Conservation (phyloP, 2,329 filamentous ascomycete species). For the Diaporthe nobilis region DNA sequence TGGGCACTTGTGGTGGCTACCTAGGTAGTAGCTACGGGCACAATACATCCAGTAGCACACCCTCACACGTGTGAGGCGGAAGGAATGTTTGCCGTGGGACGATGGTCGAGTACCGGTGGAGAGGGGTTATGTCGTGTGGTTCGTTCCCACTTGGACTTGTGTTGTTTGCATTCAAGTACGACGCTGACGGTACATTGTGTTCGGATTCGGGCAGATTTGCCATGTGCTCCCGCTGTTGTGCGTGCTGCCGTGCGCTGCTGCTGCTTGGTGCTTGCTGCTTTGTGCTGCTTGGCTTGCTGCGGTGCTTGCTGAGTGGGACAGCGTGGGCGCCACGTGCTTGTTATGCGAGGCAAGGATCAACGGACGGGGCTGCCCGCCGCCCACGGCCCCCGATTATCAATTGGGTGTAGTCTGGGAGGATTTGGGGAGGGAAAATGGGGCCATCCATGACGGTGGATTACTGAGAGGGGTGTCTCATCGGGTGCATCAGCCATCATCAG, state of each 20-base stretch:
- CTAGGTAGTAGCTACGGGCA: background rate
- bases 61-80: background rate
- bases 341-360: constrained; percentile 38
- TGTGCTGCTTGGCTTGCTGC: background rate
- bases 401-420: background rate
- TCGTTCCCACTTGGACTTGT: background rate
- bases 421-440: background rate
- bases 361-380: constrained; percentile 25
- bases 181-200: background rate
- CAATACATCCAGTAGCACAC: background rate
- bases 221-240: constrained; percentile 3
- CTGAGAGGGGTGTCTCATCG: background rate
- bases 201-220: background rate
- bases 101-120: background rate
- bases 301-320: background rate
- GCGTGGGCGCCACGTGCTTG: constrained; percentile 35
- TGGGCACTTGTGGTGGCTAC: constrained; percentile 6
- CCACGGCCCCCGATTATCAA: constrained; percentile 13
- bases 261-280: background rate
- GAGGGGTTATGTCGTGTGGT: background rate
- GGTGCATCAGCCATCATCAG: background rate
- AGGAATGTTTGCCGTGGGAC: background rate
- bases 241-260: background rate
- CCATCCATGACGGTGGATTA: background rate
- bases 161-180: constrained; percentile 3